A percentile compares a stretch with the other conserved stretches of the same genome.
phyloP scores from a whole-genome alignment of 2,329 filamentous ascomycete species.

The Pestalotiopsis fici region DNA sequence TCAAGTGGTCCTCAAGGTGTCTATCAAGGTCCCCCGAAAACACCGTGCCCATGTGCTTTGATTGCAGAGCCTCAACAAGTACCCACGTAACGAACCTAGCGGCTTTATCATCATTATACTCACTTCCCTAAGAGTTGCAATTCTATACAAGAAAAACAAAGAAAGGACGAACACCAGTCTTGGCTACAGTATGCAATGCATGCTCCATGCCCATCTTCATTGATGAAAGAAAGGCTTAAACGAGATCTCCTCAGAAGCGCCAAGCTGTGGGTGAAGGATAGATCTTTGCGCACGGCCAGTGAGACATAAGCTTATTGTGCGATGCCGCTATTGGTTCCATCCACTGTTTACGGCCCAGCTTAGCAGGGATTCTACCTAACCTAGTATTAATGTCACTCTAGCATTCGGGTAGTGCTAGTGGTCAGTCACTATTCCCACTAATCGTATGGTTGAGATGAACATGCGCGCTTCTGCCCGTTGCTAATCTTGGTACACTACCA shows the following conservation, averaged over 20 bases:
- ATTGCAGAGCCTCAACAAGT: background rate
- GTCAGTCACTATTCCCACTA: background rate
- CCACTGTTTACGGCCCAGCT: background rate
- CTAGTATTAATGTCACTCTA: background rate
- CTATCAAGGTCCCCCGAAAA: background rate
- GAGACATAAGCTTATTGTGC: background rate
- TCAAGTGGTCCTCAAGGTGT: conserved; percentile 4
- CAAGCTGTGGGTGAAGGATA: background rate
- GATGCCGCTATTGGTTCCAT: background rate
- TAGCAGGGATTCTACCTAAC: background rate
- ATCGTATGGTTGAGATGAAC: background rate
- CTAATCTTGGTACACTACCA: background rate
- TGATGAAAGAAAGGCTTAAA: background rate
- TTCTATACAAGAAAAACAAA: background rate
- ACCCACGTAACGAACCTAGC: background rate
- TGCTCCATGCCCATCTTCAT: background rate
- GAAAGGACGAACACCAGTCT: background rate
- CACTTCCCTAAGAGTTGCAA: background rate
- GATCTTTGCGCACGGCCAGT: background rate
- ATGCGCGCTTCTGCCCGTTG: background rate
- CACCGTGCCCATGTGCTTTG: background rate
- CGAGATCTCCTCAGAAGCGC: background rate
- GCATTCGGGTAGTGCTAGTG: background rate
- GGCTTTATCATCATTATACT: background rate
- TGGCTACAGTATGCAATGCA: background rate